phyloP scores from a whole-genome alignment of 2,329 filamentous ascomycete genomes.

The Cordyceps cateniannulata region DNA sequence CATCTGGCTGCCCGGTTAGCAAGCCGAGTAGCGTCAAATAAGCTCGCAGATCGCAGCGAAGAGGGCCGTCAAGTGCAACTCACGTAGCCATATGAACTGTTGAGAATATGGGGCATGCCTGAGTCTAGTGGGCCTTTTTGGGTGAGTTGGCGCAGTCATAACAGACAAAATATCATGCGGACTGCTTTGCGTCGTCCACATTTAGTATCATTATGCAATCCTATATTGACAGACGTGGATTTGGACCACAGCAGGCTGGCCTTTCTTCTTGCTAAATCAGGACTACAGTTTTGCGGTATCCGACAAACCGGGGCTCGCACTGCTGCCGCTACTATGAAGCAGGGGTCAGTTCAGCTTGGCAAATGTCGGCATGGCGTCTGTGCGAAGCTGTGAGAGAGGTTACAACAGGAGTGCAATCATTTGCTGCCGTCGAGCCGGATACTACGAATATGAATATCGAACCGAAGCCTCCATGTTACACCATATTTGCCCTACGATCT shows the following conservation, averaged over 20 bases:
- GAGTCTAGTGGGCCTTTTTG: not conserved
- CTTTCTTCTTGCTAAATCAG: not conserved
- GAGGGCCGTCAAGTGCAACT: not conserved
- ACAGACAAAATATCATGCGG: not conserved
- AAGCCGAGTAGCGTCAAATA: not conserved
- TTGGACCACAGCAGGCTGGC: not conserved
- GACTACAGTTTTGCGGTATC: not conserved
- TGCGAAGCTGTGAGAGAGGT: not conserved
- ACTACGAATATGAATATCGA: too few species aligned
- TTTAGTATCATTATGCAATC: not conserved
- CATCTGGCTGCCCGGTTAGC: not conserved
- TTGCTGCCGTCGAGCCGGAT: not conserved
- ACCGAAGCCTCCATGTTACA: not conserved
- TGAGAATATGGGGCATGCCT: not conserved
- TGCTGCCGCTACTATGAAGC: not conserved
- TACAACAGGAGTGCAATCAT: not conserved
- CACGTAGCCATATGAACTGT: not conserved
- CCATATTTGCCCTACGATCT: not conserved
- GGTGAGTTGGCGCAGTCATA: not conserved
- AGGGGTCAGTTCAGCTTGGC: not conserved
- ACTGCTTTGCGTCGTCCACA: not conserved
- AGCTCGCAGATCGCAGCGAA: constrained; percentile 1
- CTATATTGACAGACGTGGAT: not conserved
- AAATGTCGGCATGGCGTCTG: not conserved
- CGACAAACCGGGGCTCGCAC: not conserved